Base-by-base conservation (phyloP, 2,329 filamentous ascomycete species). In the Grosmannia huntii region DNA sequence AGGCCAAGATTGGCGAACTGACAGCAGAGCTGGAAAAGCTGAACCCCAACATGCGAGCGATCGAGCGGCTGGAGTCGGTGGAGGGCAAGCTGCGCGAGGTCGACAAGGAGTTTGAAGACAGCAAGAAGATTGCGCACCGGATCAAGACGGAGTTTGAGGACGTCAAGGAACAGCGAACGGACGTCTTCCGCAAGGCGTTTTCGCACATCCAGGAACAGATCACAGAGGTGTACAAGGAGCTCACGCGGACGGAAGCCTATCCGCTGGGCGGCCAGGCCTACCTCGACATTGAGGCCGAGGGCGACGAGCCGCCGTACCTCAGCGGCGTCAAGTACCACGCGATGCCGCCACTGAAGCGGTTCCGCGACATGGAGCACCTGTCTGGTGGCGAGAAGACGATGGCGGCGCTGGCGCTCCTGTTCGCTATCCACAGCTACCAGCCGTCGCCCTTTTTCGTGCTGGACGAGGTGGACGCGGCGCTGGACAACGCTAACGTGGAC, bases 371-470 rank as follows among this genome's bases (percentile, higher is more conserved):
- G 94, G 94, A 99, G 71, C 94, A 96, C 69, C 77, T 99, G 11
- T 96, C 90, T 1, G 94, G 94, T 66, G 94, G 94, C 58, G 94
- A 99, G 74, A 99, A 99, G 78, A 99, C 94, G 0, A 99, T 99
- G 86, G 94, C 94, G 1, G 94, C 94, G 16, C 77, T 99, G 46
- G 94, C 94, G n/a, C 79, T 99, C 48, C 80, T 99, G 5, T 99
- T 99, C 69, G 94, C 94, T 25, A 91, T 99, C 59, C 94, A 99
- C 75, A 91, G 87, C 60, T 99, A 92, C 75, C 91, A 96, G 69
- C 92, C 94, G 0, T 89, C 84, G 60, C 94, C 95, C 0, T 99
- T 99, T 76, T 99, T 99, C 70, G 94, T 99, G 38, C 83, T 99
- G 9, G 94, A 99, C 69, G 94, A 99, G 73, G 92, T 99, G 16